These are phyloP conservation scores for Simplicillium aogashimaense DNA, from an alignment of 2,329 filamentous ascomycete species.

Conservation along the genomic window DNA sequence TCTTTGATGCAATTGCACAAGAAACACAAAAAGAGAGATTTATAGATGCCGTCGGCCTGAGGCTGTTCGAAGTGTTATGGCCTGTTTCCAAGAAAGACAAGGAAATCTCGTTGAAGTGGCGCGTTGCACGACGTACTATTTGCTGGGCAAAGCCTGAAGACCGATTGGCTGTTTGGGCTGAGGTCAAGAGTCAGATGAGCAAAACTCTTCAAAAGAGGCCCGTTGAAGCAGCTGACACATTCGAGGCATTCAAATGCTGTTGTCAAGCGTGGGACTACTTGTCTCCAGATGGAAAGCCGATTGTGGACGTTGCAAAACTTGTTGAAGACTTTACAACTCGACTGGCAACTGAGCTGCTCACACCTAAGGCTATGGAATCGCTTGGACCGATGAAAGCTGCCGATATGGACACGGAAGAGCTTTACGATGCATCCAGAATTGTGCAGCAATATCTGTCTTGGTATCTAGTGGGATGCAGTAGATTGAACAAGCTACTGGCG, in stretches of 20 bases:
- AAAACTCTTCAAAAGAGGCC: conserved; percentile 21
- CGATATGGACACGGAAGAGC: neutral
- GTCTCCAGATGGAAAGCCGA: conserved; percentile 22
- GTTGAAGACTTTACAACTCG: conserved; percentile 22
- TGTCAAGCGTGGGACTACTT: conserved; percentile 26
- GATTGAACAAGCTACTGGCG: conserved; percentile 19
- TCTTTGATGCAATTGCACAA: conserved; percentile 30
- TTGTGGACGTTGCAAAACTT: conserved; percentile 18
- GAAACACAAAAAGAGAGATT: conserved; percentile 31
- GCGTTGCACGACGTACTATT: conserved; percentile 23
- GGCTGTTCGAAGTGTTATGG: conserved; percentile 18
- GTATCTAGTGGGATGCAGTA: conserved; percentile 21
- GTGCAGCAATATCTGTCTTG: conserved; percentile 23
- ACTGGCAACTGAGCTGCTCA: conserved; percentile 11
- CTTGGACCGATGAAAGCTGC: conserved; percentile 11
- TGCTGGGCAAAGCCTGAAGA: conserved; percentile 22
- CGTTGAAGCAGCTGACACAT: conserved; percentile 23
- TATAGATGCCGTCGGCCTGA: conserved; percentile 28
- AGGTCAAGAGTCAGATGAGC: conserved; percentile 19
- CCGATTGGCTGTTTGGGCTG: conserved; percentile 20
- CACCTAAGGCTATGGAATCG: conserved; percentile 13
- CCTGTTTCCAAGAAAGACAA: neutral
- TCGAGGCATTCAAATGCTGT: conserved; percentile 30
- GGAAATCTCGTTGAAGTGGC: conserved; percentile 27
- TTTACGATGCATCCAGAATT: neutral